Conservation (phyloP, 495 filamentous ascomycete genomes). For the Paragyromitra xinjiangensis region DNA sequence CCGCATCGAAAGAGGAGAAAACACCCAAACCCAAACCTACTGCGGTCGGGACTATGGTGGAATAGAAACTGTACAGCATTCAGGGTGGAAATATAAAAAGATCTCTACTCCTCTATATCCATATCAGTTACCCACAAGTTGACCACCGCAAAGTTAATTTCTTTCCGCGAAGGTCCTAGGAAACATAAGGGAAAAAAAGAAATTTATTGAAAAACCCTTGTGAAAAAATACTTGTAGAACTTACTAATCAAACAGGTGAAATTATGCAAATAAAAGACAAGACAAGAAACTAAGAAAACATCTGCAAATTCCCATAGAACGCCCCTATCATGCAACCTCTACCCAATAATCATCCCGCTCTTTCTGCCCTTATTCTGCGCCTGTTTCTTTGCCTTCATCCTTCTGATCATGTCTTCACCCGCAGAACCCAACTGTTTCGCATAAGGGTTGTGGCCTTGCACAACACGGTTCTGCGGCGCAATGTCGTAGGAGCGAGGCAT, state of each 20-base stretch:
- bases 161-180: neutral
- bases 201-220: slow-evolving; percentile 8
- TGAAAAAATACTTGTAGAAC: neutral
- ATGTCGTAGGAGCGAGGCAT: slow-evolving; percentile 57
- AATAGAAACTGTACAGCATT: slow-evolving; percentile 35
- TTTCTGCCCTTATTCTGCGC: slow-evolving; percentile 53
- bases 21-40: neutral
- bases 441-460: slow-evolving; percentile 49
- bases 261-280: neutral
- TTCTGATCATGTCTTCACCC: slow-evolving; percentile 56
- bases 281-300: neutral
- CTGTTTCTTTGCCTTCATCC: slow-evolving; percentile 57
- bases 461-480: slow-evolving; percentile 49
- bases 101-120: slow-evolving; percentile 40
- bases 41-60: neutral
- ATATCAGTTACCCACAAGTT: neutral
- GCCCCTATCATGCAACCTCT: slow-evolving; percentile 32
- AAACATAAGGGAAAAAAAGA: neutral
- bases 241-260: neutral
- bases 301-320: slow-evolving; percentile 41
- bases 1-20: slow-evolving; percentile 4
- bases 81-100: slow-evolving; percentile 40
- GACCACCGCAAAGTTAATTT: neutral
- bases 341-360: slow-evolving; percentile 54
- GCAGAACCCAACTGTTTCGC: slow-evolving; percentile 51